Percentiles rank a stretch among this genome's conserved stretches.
These are phyloP conservation scores for Calonectria pteridis DNA, from an alignment of 2,329 filamentous ascomycete genomes.

Conservation along the genomic window DNA sequence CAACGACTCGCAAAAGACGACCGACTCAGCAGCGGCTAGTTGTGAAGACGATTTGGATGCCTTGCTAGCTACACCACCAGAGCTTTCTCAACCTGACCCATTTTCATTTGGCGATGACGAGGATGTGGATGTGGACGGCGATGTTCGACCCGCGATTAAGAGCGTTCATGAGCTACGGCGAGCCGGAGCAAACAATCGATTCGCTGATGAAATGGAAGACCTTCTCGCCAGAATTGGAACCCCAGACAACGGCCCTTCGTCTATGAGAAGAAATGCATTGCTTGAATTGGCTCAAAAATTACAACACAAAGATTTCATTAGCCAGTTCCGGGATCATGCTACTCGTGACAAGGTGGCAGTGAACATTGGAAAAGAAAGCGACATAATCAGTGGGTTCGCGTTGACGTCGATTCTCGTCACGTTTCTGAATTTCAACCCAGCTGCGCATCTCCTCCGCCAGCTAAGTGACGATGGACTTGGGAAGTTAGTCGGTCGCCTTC, in stretches of 20 bases:
- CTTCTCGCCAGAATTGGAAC: conserved; percentile 70
- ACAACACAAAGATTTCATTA: conserved; percentile 72
- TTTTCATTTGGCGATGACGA: conserved; percentile 46
- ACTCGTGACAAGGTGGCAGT: conserved; percentile 77
- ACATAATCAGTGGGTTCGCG: conserved; percentile 72
- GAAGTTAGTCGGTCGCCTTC: conserved; percentile 66
- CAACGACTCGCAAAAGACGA: conserved; percentile 43
- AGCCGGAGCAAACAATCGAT: conserved; percentile 75
- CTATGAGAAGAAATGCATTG: conserved; percentile 69
- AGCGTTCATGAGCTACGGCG: conserved; percentile 76
- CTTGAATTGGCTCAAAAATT: conserved; percentile 72
- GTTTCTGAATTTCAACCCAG: conserved; percentile 71
- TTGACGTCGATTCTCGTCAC: conserved; percentile 73
- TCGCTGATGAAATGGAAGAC: conserved; percentile 75
- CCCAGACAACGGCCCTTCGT: conserved; percentile 60
- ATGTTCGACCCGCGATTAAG: conserved; percentile 64
- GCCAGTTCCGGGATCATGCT: conserved; percentile 80
- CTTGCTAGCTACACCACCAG: conserved; percentile 39
- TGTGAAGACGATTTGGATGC: conserved; percentile 41
- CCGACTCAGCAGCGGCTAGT: conserved; percentile 36
- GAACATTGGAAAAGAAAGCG: conserved; percentile 69
- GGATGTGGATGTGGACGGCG: conserved; percentile 54
- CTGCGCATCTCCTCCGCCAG: conserved; percentile 70
- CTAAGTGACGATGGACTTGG: conserved; percentile 67
- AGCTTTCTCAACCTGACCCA: conserved; percentile 38